Evolutionary conservation across 768 basidiomycete genomes (phyloP).

Genomic region (Suillus ampliporus): DNA sequence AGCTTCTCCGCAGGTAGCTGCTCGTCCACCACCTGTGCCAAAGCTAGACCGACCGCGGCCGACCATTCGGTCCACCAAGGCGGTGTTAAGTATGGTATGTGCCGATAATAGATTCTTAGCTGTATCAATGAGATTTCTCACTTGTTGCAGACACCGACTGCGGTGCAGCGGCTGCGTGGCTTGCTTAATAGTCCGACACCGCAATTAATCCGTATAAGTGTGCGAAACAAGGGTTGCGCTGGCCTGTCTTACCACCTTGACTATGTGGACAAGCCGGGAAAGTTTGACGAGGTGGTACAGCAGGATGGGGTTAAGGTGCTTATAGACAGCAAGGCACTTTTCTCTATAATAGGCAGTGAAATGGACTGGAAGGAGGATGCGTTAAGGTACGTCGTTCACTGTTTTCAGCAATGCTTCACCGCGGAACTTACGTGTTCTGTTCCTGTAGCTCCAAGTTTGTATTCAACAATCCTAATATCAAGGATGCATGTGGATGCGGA

Average conservation of each 20-base stretch:
- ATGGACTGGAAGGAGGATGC: conserved; percentile 99
- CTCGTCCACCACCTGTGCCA: conserved; percentile 73
- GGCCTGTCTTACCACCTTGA: conserved; percentile 87
- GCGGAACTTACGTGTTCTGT: conserved; percentile 14
- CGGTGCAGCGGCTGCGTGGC: conserved; percentile 72
- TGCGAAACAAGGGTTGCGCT: conserved; percentile 97
- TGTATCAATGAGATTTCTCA: conserved; percentile 7
- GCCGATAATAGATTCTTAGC: conserved; percentile 7
- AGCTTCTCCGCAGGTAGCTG: conserved; percentile 72
- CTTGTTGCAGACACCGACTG: conserved; percentile 70
- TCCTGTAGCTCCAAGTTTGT: conserved; percentile 72
- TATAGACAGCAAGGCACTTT: conserved; percentile 95
- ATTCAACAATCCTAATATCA: conserved; percentile 92
- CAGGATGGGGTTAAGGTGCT: conserved; percentile 94
- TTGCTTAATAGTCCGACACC: conserved; percentile 85
- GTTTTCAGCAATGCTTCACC: background rate
- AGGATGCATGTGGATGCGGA: conserved; percentile 93
- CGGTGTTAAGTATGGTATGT: conserved; percentile 76
- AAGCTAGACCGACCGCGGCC: conserved; percentile 68
- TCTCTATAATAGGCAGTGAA: conserved; percentile 97
- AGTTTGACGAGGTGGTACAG: conserved; percentile 95
- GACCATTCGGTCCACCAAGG: conserved; percentile 72
- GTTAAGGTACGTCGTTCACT: conserved; percentile 65
- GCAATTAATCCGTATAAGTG: conserved; percentile 92
- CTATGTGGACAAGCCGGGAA: conserved; percentile 87